Conservation (phyloP, 176 grass and related monocot species). For the Oryza punctata region DNA sequence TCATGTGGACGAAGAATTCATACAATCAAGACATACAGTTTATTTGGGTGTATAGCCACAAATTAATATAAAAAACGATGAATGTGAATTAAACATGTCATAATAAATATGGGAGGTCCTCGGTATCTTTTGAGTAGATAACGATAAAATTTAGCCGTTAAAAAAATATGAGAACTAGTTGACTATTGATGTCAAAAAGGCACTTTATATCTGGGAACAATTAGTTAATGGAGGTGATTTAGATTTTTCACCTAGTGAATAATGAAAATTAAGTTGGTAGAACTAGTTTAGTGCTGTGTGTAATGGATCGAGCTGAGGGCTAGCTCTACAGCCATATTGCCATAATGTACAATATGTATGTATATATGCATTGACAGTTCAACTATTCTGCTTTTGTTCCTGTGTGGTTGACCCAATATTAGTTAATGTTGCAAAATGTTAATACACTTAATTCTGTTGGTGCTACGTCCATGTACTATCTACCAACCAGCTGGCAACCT, state of each 20-base stretch:
- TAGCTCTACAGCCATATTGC: neutral
- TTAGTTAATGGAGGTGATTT: neutral
- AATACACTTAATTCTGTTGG: neutral
- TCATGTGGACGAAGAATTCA: too few species aligned
- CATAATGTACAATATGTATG: neutral
- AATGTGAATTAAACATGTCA: too few species aligned
- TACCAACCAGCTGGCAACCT: neutral
- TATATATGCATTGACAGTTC: neutral
- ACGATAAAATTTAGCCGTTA: too few species aligned
- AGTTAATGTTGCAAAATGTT: neutral
- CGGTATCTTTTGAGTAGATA: too few species aligned
- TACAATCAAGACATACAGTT: too few species aligned
- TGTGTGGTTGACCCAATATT: neutral
- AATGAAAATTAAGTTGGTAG: neutral
- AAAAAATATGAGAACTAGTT: neutral
- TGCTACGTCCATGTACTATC: neutral
- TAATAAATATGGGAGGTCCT: too few species aligned
- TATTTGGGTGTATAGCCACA: too few species aligned
- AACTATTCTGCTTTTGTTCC: neutral
- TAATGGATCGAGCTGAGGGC: neutral
- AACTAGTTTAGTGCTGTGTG: neutral
- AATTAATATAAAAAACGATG: too few species aligned
- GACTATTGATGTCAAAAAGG: neutral
- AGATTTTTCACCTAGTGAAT: neutral
- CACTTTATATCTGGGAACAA: neutral